Evolutionary conservation across 2,329 filamentous ascomycete genomes (phyloP), one percentile per base, ranked within the genome.

Genomic region (Teratosphaeria pseudoeucalypti): DNA sequence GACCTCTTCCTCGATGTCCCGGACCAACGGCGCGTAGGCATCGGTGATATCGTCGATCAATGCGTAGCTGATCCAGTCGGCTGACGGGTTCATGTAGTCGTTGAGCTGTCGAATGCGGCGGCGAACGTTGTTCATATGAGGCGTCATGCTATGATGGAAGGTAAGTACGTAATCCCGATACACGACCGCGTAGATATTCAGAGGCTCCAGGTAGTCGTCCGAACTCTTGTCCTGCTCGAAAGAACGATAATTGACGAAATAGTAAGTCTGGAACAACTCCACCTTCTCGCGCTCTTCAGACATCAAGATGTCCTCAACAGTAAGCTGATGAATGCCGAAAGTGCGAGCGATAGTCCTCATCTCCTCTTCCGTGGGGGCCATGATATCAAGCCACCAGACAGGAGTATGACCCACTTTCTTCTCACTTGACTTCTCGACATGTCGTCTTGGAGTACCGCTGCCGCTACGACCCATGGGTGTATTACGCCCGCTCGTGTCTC

Each of bases 11-110:
- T 99, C 94, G 57, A 99, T 96, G 27, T 83, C 85, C 67, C 95
- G 88, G 59, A 99, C 96, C 55, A 97, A 78, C 0, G 94, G 94
- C 6, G 88, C 89, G 70, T 96, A 99, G 2, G 91, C 92, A 73
- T 99, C 94, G 6, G 94, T 99, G 67, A 99, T 96, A 72, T 99
- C 94, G 75, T 99, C 94, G 64, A 97, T 96, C 65, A 96, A 88
- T 55, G 92, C 94, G 70, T 99, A 99, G 7, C 90, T 95, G 66
- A 99, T 96, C 94, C 94, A 99, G 73, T 99, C 94, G 0, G 92
- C 90, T 54, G 89, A 92, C 12, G 97, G 79, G 52, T 95, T 89
- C 67, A 97, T 82, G 73, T 95, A 99, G 73, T 99, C 94, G 64
- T 89, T 89, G 54, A 99, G 77, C 73, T 99, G 94, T 11, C 94